These are phyloP conservation scores for Psilocybe mexicana DNA, from an alignment of 1,284 basidiomycete genomes.

Conservation along the genomic window DNA sequence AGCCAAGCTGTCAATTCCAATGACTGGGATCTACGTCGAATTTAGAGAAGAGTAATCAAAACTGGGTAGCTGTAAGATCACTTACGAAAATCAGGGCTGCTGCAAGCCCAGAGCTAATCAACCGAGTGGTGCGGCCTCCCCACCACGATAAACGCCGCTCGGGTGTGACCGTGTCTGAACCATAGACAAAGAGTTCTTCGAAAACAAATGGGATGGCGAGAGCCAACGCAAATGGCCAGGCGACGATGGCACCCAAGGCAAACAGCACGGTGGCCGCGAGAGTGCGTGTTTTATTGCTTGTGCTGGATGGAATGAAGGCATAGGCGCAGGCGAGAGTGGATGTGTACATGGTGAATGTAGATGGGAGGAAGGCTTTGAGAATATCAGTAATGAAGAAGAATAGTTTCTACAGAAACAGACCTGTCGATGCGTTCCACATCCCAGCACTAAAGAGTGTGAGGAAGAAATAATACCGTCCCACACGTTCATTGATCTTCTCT, in stretches of 20 bases:
- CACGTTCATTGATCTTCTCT: constrained; percentile 83
- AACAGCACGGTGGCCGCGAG: constrained; percentile 70
- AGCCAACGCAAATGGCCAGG: constrained; percentile 94
- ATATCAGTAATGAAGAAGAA: neutral
- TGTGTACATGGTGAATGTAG: constrained; percentile 93
- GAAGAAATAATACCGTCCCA: constrained; percentile 90
- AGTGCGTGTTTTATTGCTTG: constrained; percentile 54
- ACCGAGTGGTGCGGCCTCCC: constrained; percentile 58
- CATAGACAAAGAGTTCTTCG: constrained; percentile 85
- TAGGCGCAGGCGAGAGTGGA: constrained; percentile 82
- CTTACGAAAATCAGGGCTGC: constrained; percentile 73
- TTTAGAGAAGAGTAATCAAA: neutral
- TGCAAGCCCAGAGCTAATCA: constrained; percentile 57
- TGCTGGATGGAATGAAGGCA: constrained; percentile 70
- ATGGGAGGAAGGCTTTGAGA: constrained; percentile 82
- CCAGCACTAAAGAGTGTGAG: constrained; percentile 85
- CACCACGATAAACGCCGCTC: constrained; percentile 57
- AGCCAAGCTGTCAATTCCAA: constrained; percentile 82
- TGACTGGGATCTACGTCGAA: constrained; percentile 67
- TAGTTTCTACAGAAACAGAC: constrained; percentile 42
- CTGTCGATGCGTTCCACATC: constrained; percentile 89
- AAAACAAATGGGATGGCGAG: constrained; percentile 88
- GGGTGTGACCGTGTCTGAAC: constrained; percentile 68
- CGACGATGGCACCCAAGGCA: constrained; percentile 84
- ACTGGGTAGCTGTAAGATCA: constrained; percentile 13